Base-by-base conservation (phyloP, 352 stramenopile genomes). In the Pythium aquatile region DNA sequence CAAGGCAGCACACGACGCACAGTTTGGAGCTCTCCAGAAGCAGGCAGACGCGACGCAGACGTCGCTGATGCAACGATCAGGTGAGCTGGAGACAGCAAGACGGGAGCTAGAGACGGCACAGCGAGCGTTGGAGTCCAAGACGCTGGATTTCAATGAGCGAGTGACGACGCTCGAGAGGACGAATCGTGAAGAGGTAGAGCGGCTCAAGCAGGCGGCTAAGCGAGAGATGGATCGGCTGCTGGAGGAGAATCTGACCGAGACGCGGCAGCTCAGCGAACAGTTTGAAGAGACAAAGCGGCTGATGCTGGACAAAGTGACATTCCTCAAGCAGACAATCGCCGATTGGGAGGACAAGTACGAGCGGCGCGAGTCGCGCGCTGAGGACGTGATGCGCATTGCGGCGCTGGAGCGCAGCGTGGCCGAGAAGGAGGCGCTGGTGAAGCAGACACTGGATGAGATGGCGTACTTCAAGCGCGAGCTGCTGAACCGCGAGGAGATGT, bases 391-490 rank as follows among this genome's bases (percentile, higher is more conserved):
- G 37, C 79, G 82, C 13, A 97, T 98, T 44, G 69, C 74, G 10
- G 68, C 87, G 49, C 73, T 97, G 2, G 83, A 93, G 58, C 71
- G 74, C 1, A 42, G 72, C 3, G 73, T 94, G 17, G 62, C 70
- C 32, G 77, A 96, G 48, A 90, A 87, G 32, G 86, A 97, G 16
- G 78, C 75, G 35, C 65, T 93, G 9, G 78, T 91, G 28, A 72
- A 75, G 49, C 73, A 81, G 37, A 89, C 81, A 24, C 61, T 85
- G 61, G 88, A 97, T 55, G 92, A 98, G 65, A 96, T 97, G 87
- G 79, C 84, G n/a, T 97, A 94, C 65, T 94, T 97, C 65, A 97
- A 97, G 75, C 81, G 88, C 3, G 92, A 98, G 70, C 70, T 98
- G 32, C 70, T 97, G 17, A 98, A 98, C 60, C 90, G 92, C 16